phyloP scores from a whole-genome alignment of 768 basidiomycete species.

The Phaeotremella skinneri region DNA sequence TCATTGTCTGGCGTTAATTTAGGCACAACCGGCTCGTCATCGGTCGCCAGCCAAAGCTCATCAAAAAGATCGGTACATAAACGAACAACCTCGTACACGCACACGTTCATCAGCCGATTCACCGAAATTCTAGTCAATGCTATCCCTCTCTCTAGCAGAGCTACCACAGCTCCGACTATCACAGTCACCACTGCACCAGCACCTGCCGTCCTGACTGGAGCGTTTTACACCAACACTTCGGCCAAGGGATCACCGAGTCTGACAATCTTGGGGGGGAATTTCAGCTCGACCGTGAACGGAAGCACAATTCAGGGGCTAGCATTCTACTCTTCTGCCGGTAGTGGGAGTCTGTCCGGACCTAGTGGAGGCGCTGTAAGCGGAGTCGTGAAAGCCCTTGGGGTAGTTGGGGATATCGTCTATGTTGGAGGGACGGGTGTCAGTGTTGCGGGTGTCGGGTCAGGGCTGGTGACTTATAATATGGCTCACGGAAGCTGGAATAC shows the following conservation, averaged over 20 bases:
- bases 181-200: conserved; percentile 61
- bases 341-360: conserved; percentile 59
- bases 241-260: conserved; percentile 60
- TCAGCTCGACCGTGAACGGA: conserved; percentile 58
- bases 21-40: conserved; percentile 56
- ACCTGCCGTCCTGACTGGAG: conserved; percentile 78
- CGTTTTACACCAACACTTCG: conserved; percentile 77
- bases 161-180: conserved; percentile 65
- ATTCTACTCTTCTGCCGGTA: conserved; percentile 62
- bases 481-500: conserved; percentile 63
- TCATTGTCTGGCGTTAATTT: conserved; percentile 63
- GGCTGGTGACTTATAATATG: conserved; percentile 80
- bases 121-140: conserved; percentile 39
- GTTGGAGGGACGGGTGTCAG: conserved; percentile 66
- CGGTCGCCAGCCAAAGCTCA: conserved; percentile 42
- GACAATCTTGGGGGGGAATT: conserved; percentile 85
- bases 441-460: conserved; percentile 59
- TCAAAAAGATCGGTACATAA: conserved; percentile 34
- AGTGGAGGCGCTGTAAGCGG: conserved; percentile 70
- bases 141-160: conserved; percentile 49
- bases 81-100: conserved; percentile 18
- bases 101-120: conserved; percentile 42
- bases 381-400: conserved; percentile 70
- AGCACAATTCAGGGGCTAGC: conserved; percentile 61
- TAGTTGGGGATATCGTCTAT: conserved; percentile 68